These are phyloP conservation scores for Penicillium cinerascens DNA, from an alignment of 495 filamentous ascomycete genomes.

Conservation along the genomic window DNA sequence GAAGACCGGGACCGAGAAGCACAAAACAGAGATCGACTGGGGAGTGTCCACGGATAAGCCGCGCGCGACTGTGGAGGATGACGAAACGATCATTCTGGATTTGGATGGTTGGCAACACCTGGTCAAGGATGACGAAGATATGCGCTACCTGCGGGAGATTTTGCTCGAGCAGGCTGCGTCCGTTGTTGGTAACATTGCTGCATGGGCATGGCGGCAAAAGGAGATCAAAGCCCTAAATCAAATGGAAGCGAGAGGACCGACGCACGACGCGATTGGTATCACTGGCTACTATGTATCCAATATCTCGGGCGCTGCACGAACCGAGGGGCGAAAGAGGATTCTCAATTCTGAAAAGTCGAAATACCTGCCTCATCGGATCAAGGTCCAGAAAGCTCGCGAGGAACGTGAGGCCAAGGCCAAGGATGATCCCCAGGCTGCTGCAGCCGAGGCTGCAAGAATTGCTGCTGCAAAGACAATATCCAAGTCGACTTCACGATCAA, in stretches of 20 bases:
- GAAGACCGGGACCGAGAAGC: conserved; percentile 20
- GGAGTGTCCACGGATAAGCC: conserved; percentile 57
- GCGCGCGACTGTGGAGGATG: conserved; percentile 65
- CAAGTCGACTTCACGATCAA: conserved; percentile 77
- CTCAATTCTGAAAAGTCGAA: conserved; percentile 95
- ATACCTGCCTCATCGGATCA: conserved; percentile 95
- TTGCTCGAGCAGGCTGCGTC: conserved; percentile 45
- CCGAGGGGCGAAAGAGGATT: conserved; percentile 91
- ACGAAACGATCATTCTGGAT: conserved; percentile 62
- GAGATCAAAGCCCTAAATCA: conserved; percentile 82
- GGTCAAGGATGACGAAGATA: conserved; percentile 77
- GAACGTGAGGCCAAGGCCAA: conserved; percentile 79
- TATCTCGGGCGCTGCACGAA: conserved; percentile 75
- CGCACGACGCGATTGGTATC: conserved; percentile 56
- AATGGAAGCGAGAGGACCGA: conserved; percentile 47
- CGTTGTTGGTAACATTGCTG: conserved; percentile 60
- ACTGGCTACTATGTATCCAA: conserved; percentile 92
- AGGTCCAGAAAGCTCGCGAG: conserved; percentile 84
- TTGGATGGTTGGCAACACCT: conserved; percentile 75
- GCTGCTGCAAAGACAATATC: conserved; percentile 75
- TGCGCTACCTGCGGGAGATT: conserved; percentile 53
- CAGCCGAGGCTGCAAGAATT: conserved; percentile 65
- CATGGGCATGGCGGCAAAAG: conserved; percentile 90
- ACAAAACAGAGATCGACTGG: conserved; percentile 54
- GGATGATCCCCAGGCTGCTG: conserved; percentile 62